Evolutionary conservation across 2,329 filamentous ascomycete genomes (phyloP), one percentile per base, ranked within the genome.

Genomic region (Lasiodiplodia theobromae): DNA sequence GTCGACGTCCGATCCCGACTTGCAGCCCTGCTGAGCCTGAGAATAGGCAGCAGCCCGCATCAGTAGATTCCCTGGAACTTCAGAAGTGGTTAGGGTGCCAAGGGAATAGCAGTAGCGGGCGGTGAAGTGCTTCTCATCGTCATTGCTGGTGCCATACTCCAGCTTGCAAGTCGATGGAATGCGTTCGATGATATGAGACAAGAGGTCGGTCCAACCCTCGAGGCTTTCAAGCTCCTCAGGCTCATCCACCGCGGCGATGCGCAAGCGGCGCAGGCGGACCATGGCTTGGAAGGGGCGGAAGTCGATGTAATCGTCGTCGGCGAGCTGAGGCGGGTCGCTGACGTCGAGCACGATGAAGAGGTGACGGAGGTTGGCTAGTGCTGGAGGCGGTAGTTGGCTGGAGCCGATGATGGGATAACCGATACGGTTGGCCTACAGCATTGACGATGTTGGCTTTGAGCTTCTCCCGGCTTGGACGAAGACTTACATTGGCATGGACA

Each of bases 261-360:
- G 58, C 6, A 68, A 52, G 8, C 28, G 28, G 11, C 21, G 58
- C 6, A 68, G 58, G 34, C 25, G 28, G 16, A 25, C n/a, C 57
- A 65, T 64, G 28, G n/a, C 16, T 21, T 63, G 51, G 58, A 68
- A 51, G 16, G 67, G 67, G 16, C 57, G 23, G 40, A 68, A 68
- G 52, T 65, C 60, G 38, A n/a, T 11, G n/a, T 10, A 10, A 18
- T 31, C n/a, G 58, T 47, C 25, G 49, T 1, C 16, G 4, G n/a
- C 34, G 14, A 49, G 21, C 25, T 47, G 21, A 12, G 40, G 8
- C 11, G 49, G 5, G 14, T 60, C 38, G 53, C 28, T 49, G 31
- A 38, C 18, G 31, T 68, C 67, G 23, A 68, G 58, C 8, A 68
- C 51, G 18, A 65, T 51, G 51, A 68, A 68, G 49, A 51, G 37